phyloP scores from a whole-genome alignment of 805 yeast species.

The Zygoascus biomembranicola region DNA sequence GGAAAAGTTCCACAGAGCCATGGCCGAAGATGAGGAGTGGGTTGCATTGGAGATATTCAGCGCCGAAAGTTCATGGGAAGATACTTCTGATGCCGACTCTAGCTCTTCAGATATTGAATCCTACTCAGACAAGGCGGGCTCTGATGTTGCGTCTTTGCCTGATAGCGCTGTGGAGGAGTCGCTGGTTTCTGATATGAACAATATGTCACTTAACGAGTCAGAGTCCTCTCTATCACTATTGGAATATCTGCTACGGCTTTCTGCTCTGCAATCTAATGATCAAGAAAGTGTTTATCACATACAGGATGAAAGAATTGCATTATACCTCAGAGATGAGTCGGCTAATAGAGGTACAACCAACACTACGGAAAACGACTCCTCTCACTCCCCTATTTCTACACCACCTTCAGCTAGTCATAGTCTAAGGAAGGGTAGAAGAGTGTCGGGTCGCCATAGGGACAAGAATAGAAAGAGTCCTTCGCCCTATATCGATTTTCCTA shows the following conservation, averaged over 20 bases:
- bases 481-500: slow-evolving; percentile 4
- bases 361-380: background rate
- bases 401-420: background rate
- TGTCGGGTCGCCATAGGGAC: background rate
- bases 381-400: background rate
- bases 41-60: slow-evolving; percentile 42
- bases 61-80: slow-evolving; percentile 16
- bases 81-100: slow-evolving; percentile 24
- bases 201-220: slow-evolving; percentile 3
- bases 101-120: slow-evolving; percentile 18
- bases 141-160: slow-evolving; percentile 6
- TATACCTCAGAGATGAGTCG: slow-evolving; percentile 52
- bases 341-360: background rate
- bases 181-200: slow-evolving; percentile 2
- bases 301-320: slow-evolving; percentile 56
- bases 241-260: slow-evolving; percentile 54
- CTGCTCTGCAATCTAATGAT: slow-evolving; percentile 54
- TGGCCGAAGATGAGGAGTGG: slow-evolving; percentile 35
- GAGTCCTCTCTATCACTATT: slow-evolving; percentile 44
- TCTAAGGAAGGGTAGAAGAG: background rate
- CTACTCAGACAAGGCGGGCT: background rate
- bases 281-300: slow-evolving; percentile 44
- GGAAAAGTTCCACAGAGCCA: slow-evolving; percentile 6
- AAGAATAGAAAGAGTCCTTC: background rate
- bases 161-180: slow-evolving; percentile 7